A percentile compares a stretch with the other conserved stretches of the same genome.
These are phyloP conservation scores for Fomitopsis serialis DNA, from an alignment of 768 basidiomycete species.

Conservation along the genomic window DNA sequence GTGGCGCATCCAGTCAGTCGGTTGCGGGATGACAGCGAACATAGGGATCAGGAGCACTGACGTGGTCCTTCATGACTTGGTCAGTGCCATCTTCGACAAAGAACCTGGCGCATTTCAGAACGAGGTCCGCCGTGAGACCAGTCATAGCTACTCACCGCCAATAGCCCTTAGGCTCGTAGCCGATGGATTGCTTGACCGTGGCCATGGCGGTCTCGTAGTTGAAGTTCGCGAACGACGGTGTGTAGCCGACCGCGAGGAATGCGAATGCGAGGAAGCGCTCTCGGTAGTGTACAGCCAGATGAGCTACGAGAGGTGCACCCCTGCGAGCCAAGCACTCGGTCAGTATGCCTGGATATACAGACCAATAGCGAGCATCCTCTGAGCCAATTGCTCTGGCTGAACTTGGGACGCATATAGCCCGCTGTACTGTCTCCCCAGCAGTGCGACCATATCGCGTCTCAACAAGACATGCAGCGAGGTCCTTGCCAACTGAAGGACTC, in stretches of 20 bases:
- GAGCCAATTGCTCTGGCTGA: too few relatives aligned
- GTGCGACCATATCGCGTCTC: too few relatives aligned
- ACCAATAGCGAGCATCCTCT: too few relatives aligned
- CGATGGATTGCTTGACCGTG: conserved; percentile 21
- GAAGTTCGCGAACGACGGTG: conserved; percentile 20
- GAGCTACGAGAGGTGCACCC: conserved; percentile 30
- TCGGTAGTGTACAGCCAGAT: conserved; percentile 32
- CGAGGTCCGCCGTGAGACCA: background rate
- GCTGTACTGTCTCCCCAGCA: too few relatives aligned
- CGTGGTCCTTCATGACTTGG: background rate
- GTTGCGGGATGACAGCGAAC: background rate
- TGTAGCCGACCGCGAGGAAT: conserved; percentile 32
- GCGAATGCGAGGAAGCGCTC: conserved; percentile 37
- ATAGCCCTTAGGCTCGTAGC: conserved; percentile 37
- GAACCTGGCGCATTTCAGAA: background rate
- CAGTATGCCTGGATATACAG: too few relatives aligned
- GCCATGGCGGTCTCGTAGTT: conserved; percentile 24
- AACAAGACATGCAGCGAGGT: too few relatives aligned
- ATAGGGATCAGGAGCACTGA: background rate
- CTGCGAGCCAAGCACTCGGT: too few relatives aligned
- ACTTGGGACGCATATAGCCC: too few relatives aligned
- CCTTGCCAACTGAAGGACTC: too few relatives aligned
- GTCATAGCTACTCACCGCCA: conserved; percentile 27
- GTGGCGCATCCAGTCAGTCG: background rate
- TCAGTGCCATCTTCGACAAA: conserved; percentile 5